Conservation (phyloP, 2,329 filamentous ascomycete species). For the Bipolaris gigantea region DNA sequence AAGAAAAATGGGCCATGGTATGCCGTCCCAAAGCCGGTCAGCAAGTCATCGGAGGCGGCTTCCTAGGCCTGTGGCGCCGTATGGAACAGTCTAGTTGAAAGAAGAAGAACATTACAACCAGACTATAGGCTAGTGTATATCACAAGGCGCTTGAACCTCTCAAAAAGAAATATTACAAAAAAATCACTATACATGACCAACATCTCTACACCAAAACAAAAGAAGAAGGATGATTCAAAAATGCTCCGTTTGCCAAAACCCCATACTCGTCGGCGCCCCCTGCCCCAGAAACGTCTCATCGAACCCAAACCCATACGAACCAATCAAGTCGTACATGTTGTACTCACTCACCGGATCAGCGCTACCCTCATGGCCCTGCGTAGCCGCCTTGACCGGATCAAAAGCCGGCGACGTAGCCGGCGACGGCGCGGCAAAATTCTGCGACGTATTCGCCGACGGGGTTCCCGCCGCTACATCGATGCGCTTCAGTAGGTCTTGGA, state of each 20-base stretch:
- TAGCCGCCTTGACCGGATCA: conserved; percentile 5
- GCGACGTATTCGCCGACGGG: conserved; percentile 10
- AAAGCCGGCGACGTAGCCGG: neutral
- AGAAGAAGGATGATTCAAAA: conserved; percentile 14
- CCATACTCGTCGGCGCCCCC: conserved; percentile 32
- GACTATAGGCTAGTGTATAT: neutral
- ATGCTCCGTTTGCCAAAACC: conserved; percentile 34
- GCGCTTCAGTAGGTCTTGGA: conserved; percentile 31
- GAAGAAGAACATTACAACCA: neutral
- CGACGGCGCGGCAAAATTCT: neutral
- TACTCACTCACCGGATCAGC: conserved; percentile 18
- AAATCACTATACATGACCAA: neutral
- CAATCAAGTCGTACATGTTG: conserved; percentile 36
- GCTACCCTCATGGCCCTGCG: neutral
- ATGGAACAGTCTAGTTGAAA: conserved; percentile 25
- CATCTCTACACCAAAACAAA: neutral
- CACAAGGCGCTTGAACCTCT: neutral
- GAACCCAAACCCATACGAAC: conserved; percentile 39
- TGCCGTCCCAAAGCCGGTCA: conserved; percentile 44
- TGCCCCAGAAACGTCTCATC: conserved; percentile 39
- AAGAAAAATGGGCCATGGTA: conserved; percentile 42
- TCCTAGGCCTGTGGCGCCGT: conserved; percentile 42
- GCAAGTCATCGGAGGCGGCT: conserved; percentile 42
- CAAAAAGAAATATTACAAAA: neutral
- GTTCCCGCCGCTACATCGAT: conserved; percentile 25